Base-by-base conservation (phyloP, 768 basidiomycete species). In the Cystobasidiopsis lactophilus region DNA sequence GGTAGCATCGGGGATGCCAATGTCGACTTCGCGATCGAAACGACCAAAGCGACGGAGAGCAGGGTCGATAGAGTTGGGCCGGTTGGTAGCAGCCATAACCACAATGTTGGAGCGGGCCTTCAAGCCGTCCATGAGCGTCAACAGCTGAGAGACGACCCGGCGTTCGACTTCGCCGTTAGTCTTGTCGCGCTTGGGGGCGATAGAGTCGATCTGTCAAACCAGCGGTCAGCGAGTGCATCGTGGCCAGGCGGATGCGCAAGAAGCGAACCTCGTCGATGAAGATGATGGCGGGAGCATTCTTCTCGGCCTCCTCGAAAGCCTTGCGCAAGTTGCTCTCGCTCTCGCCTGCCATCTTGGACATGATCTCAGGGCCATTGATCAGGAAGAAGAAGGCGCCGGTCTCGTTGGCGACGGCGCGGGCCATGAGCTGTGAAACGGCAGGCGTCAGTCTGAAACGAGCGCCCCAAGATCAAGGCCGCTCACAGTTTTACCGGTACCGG, bases 311-410 rank as follows among this genome's bases (percentile, higher is more conserved):
- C 68, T 96, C 93, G 66, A 96, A 96, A 26, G 93, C 91, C 68
- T 98, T 98, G 60, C 93, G 73, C 57, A 98, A 71, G 69, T 98
- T 98, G 64, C 83, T 86, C 68, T 98, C 93, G 66, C 78, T 80
- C 71, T 98, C 93, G 60, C 93, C 93, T 50, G 93, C 93, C 93
- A 98, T 98, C 74, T 98, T 96, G 62, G 82, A 85, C 93, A 98
- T 98, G 67, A 98, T 96, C 69, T 98, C 93, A 49, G 93, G 93
- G 51, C 93, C 93, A 65, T 96, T 98, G 71, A 98, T 98, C 48
- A 96, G 72, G 79, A 98, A 98, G 76, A 98, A 98, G 77, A 98
- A 98, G 16, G 93, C 93, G 47, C 93, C 93, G 26, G 93, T 98
- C 70, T 98, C 93, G 66, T 98, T 98, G 58, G 93, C 93, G 44